These are phyloP conservation scores for Aegilops tauschii DNA, from an alignment of 176 grass and related monocot genomes.

Conservation along the genomic window DNA sequence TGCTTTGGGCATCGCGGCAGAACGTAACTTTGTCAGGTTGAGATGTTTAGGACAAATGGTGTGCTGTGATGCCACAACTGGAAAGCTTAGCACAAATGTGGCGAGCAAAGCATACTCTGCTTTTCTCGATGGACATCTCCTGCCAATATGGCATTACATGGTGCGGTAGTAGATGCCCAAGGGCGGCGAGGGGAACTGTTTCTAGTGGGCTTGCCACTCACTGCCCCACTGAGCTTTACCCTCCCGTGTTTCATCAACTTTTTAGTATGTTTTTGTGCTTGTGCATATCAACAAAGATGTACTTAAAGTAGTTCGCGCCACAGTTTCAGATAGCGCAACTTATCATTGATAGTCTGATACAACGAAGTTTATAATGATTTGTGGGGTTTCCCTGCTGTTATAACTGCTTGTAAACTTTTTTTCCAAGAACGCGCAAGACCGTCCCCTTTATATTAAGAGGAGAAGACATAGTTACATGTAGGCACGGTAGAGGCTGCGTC, in stretches of 20 bases:
- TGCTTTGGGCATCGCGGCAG: constrained; percentile 21
- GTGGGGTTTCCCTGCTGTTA: not conserved
- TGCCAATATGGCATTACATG: constrained; percentile 21
- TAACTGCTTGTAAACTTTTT: too few species aligned
- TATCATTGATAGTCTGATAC: not conserved
- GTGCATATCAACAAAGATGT: constrained; percentile 36
- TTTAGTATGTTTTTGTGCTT: constrained; percentile 20
- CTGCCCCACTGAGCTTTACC: constrained; percentile 19
- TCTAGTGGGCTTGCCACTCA: constrained; percentile 38
- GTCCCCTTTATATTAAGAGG: too few species aligned
- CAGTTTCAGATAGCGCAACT: not conserved
- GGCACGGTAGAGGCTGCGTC: too few species aligned
- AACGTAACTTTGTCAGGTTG: constrained; percentile 1
- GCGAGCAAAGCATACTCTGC: constrained; percentile 23
- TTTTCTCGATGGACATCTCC: constrained; percentile 7
- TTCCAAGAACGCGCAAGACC: too few species aligned
- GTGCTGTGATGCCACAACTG: constrained; percentile 19
- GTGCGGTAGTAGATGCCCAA: constrained; percentile 10
- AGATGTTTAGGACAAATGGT: constrained; percentile 34
- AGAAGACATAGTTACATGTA: too few species aligned
- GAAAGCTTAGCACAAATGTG: constrained; percentile 27
- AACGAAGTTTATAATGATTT: not conserved
- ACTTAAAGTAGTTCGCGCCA: not conserved
- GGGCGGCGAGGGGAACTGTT: not conserved
- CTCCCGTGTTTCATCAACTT: constrained; percentile 37